Conservation (phyloP, 2,329 filamentous ascomycete genomes). For the Alternaria novae-zelandiae region DNA sequence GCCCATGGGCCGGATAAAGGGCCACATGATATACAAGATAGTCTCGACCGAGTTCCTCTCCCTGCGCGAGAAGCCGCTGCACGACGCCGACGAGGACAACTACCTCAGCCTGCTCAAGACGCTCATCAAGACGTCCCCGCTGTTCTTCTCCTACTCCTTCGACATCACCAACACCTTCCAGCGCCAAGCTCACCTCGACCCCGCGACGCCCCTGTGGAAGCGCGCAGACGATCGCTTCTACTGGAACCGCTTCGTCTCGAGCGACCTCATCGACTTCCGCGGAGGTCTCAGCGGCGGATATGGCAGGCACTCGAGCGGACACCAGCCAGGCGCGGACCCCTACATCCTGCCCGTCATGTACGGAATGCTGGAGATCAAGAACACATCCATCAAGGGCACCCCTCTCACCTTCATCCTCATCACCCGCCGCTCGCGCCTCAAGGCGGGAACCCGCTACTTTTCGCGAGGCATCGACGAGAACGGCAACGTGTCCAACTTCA, state of each 20-base stretch:
- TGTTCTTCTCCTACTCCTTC: conserved; percentile 98
- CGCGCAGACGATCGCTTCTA: conserved; percentile 97
- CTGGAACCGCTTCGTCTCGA: conserved; percentile 94
- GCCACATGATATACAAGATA: conserved; percentile 96
- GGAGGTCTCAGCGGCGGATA: conserved; percentile 59
- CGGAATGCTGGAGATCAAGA: conserved; percentile 90
- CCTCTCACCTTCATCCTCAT: conserved; percentile 86
- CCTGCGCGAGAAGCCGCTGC: conserved; percentile 87
- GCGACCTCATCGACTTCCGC: conserved; percentile 89
- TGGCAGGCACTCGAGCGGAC: conserved; percentile 66
- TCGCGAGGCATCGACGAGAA: conserved; percentile 92
- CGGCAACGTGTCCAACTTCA: conserved; percentile 97
- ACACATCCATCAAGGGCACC: conserved; percentile 83
- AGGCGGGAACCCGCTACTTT: conserved; percentile 92
- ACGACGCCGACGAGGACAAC: conserved; percentile 91
- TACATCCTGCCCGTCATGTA: conserved; percentile 96
- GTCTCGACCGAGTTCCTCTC: conserved; percentile 90
- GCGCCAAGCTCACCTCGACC: conserved; percentile 80
- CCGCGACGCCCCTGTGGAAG: conserved; percentile 80
- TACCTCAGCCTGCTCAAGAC: conserved; percentile 83
- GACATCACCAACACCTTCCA: conserved; percentile 98
- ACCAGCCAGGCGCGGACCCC: conserved; percentile 81
- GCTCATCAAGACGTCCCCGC: conserved; percentile 81
- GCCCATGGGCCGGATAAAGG: conserved; percentile 87
- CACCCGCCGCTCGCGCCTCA: conserved; percentile 84